Evolutionary conservation across 73 alveolate genomes (phyloP), one percentile per base, ranked within the genome.

Genomic region (Tetrahymena borealis): DNA sequence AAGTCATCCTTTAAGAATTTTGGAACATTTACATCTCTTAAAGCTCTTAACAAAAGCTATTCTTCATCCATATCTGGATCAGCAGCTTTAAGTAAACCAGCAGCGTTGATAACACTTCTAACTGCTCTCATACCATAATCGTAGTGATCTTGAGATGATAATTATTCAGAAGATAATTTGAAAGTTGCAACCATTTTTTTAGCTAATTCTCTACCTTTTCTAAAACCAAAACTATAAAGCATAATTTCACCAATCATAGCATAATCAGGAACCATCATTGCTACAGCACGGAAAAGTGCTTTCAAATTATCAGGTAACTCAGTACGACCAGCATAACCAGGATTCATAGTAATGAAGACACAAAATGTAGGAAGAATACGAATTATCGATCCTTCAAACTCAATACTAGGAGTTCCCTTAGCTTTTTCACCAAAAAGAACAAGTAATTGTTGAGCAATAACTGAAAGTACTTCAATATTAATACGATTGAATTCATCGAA

Each of bases 61-160:
- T 97, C 99, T 96, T 98, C 99, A 78, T 98, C 98, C 96, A 97
- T 94, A 78, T 98, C 99, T 60, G 98, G 99, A 78, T 96, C 97
- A 38, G 98, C 97, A 91, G 98, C 94, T 94, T 98, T 98, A 37
- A 98, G 96, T 90, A 98, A 94, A 60, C 99, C 99, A 31, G 99
- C 99, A 16, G 99, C 99, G 94, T 99, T 99, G 85, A 99, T 97
- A 91, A 99, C 99, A 18, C 99, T 97, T 95, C 99, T 97, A 20
- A 99, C 99, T 41, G 99, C 99, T 78, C 99, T 98, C 99, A 99
- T 98, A 77, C 99, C 99, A 93, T 98, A 99, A 95, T 99, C 99
- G 95, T 99, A 96, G 93, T 98, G 99, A 90, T 97, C 99, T 94
- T 98, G 98, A 18, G 99, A 97, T 42, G 99, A 98, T 24, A 99